phyloP scores from a whole-genome alignment of 1,284 basidiomycete species.

The Fistulina hepatica region DNA sequence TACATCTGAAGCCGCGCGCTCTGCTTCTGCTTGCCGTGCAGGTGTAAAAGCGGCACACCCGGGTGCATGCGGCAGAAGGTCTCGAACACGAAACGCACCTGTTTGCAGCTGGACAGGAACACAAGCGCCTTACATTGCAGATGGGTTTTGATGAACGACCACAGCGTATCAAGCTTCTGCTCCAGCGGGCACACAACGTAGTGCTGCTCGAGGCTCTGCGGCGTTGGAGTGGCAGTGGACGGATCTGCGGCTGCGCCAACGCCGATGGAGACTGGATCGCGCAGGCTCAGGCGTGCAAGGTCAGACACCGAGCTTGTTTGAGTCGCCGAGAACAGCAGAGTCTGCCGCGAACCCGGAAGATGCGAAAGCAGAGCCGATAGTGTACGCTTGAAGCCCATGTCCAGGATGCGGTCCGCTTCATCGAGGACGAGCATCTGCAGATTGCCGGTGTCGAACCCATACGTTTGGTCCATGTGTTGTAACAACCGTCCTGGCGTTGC shows the following conservation, averaged over 20 bases:
- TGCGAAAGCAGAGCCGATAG: conserved; percentile 87
- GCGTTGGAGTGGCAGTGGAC: conserved; percentile 38
- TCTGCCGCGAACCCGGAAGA: conserved; percentile 79
- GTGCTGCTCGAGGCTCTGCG: conserved; percentile 77
- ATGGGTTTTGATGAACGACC: conserved; percentile 93
- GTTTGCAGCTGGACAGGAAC: conserved; percentile 93
- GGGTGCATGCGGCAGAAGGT: conserved; percentile 94
- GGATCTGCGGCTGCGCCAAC: conserved; percentile 37
- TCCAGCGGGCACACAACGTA: conserved; percentile 82
- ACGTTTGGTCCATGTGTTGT: conserved; percentile 98
- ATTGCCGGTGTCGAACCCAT: conserved; percentile 87
- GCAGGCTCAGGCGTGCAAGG: conserved; percentile 83
- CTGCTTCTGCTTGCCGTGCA: conserved; percentile 98
- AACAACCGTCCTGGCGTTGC: conserved; percentile 92
- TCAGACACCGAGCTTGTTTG: conserved; percentile 88
- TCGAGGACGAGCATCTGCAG: conserved; percentile 93
- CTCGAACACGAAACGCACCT: conserved; percentile 96
- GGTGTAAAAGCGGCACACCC: conserved; percentile 80
- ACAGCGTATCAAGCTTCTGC: conserved; percentile 85
- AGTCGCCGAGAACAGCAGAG: conserved; percentile 93
- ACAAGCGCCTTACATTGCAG: conserved; percentile 88
- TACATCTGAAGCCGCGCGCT: conserved; percentile 77
- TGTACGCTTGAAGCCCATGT: conserved; percentile 90
- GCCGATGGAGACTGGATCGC: conserved; percentile 73
- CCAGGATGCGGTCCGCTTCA: conserved; percentile 93